A percentile compares a stretch with the other conserved stretches of the same genome.
Evolutionary conservation across 768 basidiomycete genomes (phyloP).

Genomic region (Podaxis carcinomalis): DNA sequence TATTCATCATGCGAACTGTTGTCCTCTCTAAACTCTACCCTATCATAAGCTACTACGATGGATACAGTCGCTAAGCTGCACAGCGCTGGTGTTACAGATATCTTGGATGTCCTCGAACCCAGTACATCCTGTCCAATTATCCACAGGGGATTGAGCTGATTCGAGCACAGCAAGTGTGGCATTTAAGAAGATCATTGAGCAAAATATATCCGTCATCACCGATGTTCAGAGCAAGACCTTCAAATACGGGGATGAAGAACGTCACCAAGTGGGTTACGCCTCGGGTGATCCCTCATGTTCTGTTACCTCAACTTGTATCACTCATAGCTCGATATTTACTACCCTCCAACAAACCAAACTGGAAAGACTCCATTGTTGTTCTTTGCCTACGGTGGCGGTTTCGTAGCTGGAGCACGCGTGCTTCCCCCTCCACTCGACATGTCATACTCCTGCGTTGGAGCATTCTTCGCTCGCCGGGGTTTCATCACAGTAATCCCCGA

Average conservation of each 20-base stretch:
- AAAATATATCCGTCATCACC: background rate
- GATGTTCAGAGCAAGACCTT: slow-evolving; percentile 38
- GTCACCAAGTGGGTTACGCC: slow-evolving; percentile 40
- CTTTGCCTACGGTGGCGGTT: slow-evolving; percentile 68
- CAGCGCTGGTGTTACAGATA: background rate
- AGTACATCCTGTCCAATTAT: background rate
- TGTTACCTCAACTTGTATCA: background rate
- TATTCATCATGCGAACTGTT: background rate
- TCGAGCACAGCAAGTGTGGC: background rate
- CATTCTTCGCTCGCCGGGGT: slow-evolving; percentile 57
- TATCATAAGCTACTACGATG: background rate
- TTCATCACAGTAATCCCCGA: slow-evolving; percentile 65
- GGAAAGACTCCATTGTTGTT: slow-evolving; percentile 49
- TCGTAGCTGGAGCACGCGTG: slow-evolving; percentile 44
- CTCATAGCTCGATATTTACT: slow-evolving; percentile 62
- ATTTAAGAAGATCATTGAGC: background rate
- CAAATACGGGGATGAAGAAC: slow-evolving; percentile 47
- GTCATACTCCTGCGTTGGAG: slow-evolving; percentile 49
- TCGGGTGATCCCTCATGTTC: background rate
- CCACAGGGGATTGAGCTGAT: background rate
- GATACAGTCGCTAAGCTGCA: background rate
- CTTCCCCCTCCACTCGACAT: slow-evolving; percentile 42
- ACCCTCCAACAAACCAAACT: slow-evolving; percentile 33
- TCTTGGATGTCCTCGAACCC: slow-evolving; percentile 1
- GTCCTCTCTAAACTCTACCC: background rate